Evolutionary conservation across 305 asterid species (phyloP), one percentile per base, ranked within the genome.

Genomic region (Rubia peregrina): DNA sequence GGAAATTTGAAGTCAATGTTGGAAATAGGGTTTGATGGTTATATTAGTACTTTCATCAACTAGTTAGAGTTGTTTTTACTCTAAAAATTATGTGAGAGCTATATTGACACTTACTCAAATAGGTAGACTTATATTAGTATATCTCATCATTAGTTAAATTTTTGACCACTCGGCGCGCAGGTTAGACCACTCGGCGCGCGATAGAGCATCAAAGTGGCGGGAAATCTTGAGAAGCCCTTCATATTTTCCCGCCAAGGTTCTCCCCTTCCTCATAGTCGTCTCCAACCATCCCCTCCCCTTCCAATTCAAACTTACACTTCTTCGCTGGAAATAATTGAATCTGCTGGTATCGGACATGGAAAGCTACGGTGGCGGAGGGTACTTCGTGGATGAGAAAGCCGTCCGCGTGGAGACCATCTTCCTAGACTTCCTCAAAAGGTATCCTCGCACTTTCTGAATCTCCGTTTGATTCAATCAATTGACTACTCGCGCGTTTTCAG

Each of bases 381-480:
- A 82, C 83, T 88, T 81, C 14, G 81, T 88, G 43, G 99, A 94
- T 82, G 96, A 88, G 81, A 87, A 91, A 72, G 96, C 96, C 30
- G 85, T 83, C 33, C 87, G 83, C 30, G 96, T 94, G 43, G 97
- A 94, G 74, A 89, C 84, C 82, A 80, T 85, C 51, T 91, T 94
- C 81, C 53, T 89, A 72, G 95, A 91, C 69, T 94, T 94, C 79
- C 92, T 94, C 69, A 89, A 91, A 72, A 85, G 77, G 81, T 77
- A 51, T 16, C 17, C 9, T 55, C 17, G 9, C 21, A 6, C 13
- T 19, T 7, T 53, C 13, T 0, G 0, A 21, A 8, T 59, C 70
- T 51, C 81, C 71, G 70, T 61, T 83, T 46, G 61, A 64, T 69
- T 26, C 10, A 17, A 44, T 41, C 56, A 3, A 17, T 19, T 24